phyloP scores from a whole-genome alignment of 2,329 filamentous ascomycete species.

The Metarhizium rileyi region DNA sequence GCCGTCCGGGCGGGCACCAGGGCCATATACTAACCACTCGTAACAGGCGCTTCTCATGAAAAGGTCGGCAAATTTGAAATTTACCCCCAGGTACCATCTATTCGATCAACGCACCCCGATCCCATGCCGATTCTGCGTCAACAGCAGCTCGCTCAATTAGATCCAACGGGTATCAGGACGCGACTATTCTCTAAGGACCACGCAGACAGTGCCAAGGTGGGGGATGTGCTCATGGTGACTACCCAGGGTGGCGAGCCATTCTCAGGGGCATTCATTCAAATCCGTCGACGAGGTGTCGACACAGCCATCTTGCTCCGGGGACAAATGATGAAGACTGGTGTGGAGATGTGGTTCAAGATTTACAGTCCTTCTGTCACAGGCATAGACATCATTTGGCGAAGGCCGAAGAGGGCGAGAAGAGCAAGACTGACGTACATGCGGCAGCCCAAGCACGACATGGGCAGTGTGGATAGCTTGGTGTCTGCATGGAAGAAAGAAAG shows the following conservation, averaged over 20 bases:
- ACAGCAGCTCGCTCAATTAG: constrained; percentile 63
- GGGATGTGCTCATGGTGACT: constrained; percentile 86
- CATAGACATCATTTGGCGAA: constrained; percentile 87
- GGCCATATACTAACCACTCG: constrained; percentile 8
- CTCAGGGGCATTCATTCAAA: constrained; percentile 76
- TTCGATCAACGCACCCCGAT: constrained; percentile 48
- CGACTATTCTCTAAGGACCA: constrained; percentile 72
- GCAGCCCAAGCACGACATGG: constrained; percentile 76
- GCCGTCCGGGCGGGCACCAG: background rate
- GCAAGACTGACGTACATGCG: constrained; percentile 88
- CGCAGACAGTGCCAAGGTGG: constrained; percentile 68
- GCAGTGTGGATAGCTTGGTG: constrained; percentile 74
- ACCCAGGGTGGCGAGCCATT: constrained; percentile 77
- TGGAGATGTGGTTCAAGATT: constrained; percentile 97
- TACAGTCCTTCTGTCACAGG: constrained; percentile 83
- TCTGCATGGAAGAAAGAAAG: constrained; percentile 38
- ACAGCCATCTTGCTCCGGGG: constrained; percentile 81
- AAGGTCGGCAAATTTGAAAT: constrained; percentile 36
- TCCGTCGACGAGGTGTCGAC: constrained; percentile 80
- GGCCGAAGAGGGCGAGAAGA: constrained; percentile 73
- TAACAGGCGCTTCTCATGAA: constrained; percentile 22
- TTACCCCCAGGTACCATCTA: constrained; percentile 46
- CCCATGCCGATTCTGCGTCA: constrained; percentile 59
- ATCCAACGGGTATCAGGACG: constrained; percentile 74
- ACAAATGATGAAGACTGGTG: constrained; percentile 73